Evolutionary conservation across 345 rosid species (phyloP), one percentile per base, ranked within the genome.

Genomic region (Leavenworthia alabamica): DNA sequence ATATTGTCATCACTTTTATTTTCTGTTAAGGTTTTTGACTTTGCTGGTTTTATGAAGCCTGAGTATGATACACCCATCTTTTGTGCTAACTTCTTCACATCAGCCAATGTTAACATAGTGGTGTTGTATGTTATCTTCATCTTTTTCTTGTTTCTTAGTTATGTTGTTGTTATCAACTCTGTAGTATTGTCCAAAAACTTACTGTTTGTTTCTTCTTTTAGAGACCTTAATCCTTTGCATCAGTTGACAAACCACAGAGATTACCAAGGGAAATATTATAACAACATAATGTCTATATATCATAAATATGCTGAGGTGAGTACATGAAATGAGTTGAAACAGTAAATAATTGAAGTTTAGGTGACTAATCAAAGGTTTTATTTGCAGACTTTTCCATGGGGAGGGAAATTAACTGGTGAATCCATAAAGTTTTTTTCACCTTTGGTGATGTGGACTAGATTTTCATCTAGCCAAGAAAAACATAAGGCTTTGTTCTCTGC

Each of bases 201-300:
- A 54, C 17, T 15, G 35, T 70, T 0, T 46, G 6, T 22, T n/a
- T 60, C 32, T 56, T 46, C 59, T 81, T n/a, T 46, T 50, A 86
- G 98, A 85, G 98, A 92, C 78, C 83, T 89, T 19, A 92, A 92
- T 56, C 98, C 98, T 47, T 77, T 92, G 84, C 80, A 92, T 55
- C 77, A 80, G 58, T 75, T 83, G 50, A 77, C 68, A 60, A 73
- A 49, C 55, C 71, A 47, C 37, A 73, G 66, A 13, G 82, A 73
- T 70, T 92, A 92, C 79, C 90, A 77, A 75, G 89, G 85, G 40
- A 89, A 82, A 75, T 92, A 85, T 71, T 92, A 82, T 50, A 68
- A 74, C 27, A 67, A 67, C 56, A 73, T 89, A 50, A 68, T 86
- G 77, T 80, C 87, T 4, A 70, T 89, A 42, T 81, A 84, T 66